Evolutionary conservation across 805 yeast genomes (phyloP).

Genomic region (Metschnikowia gelsemii): DNA sequence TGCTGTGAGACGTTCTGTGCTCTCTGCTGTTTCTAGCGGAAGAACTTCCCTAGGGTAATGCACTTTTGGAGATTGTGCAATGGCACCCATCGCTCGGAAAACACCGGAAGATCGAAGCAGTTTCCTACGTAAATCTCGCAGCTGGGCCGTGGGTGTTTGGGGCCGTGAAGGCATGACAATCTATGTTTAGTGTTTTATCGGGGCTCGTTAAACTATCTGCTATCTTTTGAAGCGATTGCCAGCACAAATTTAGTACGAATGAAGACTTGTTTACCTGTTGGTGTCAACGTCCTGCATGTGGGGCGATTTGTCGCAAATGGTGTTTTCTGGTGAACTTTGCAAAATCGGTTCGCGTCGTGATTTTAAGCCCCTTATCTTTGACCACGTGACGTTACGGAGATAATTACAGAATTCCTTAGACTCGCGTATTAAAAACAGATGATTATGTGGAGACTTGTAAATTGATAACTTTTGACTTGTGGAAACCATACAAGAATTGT

Average conservation of each 20-base stretch:
- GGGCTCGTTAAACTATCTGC: no score
- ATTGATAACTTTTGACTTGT: no score
- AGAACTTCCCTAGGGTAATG: conserved; percentile 46
- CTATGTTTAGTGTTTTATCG: background rate
- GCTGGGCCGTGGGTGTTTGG: conserved; percentile 12
- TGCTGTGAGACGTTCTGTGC: conserved; percentile 39
- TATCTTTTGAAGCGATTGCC: background rate
- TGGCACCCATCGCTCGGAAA: conserved; percentile 28
- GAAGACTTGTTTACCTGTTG: conserved; percentile 9
- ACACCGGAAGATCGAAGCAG: conserved; percentile 27
- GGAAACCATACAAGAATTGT: no score
- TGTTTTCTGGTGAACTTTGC: no score
- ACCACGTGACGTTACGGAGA: background rate
- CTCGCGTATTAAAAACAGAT: no score
- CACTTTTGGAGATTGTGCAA: conserved; percentile 36
- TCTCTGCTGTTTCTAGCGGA: conserved; percentile 43
- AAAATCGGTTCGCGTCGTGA: no score
- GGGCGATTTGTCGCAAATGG: background rate
- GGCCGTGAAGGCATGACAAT: conserved; percentile 11
- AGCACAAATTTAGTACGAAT: background rate
- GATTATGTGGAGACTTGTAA: no score
- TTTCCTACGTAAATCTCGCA: conserved; percentile 18
- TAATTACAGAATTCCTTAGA: no score
- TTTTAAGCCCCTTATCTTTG: no score
- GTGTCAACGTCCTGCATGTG: conserved; percentile 3